Evolutionary conservation across 192 early-diverging fungal species (phyloP).

Genomic region (Backusella sp.): DNA sequence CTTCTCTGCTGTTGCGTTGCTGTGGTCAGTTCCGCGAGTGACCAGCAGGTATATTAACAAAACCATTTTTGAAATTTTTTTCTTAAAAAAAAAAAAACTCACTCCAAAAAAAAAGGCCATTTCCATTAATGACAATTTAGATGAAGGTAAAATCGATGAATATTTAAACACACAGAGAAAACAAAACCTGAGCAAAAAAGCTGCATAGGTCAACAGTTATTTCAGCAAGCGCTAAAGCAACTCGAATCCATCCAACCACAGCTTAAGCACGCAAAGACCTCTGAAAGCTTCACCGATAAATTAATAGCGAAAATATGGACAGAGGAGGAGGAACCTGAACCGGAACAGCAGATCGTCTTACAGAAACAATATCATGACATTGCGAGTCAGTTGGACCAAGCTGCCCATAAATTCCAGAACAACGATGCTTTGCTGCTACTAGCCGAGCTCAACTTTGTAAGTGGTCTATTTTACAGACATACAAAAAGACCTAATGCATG

Average conservation of each 20-base stretch:
- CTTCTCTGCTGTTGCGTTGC: neutral
- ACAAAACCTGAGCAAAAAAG: neutral
- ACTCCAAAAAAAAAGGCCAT: neutral
- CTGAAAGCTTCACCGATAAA: neutral
- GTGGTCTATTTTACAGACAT: constrained; percentile 3
- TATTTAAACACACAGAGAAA: neutral
- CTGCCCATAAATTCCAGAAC: constrained; percentile 46
- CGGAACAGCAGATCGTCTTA: neutral
- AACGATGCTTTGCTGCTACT: constrained; percentile 61
- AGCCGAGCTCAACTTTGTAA: constrained; percentile 75
- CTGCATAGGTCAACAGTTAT: constrained; percentile 9
- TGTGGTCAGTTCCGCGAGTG: neutral
- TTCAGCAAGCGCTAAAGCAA: constrained; percentile 18
- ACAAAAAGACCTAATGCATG: neutral
- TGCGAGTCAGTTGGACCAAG: constrained; percentile 40
- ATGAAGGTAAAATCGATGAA: constrained; percentile 10
- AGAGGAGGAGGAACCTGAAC: neutral
- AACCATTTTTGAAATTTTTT: neutral
- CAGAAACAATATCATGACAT: constrained; percentile 19
- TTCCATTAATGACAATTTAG: constrained; percentile 5
- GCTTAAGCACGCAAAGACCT: neutral
- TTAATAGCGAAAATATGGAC: neutral
- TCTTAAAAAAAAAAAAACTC: neutral
- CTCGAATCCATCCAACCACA: constrained; percentile 6
- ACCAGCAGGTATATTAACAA: neutral